Evolutionary conservation across 2,329 filamentous ascomycete species (phyloP).

Genomic region (Cordyceps militaris): DNA sequence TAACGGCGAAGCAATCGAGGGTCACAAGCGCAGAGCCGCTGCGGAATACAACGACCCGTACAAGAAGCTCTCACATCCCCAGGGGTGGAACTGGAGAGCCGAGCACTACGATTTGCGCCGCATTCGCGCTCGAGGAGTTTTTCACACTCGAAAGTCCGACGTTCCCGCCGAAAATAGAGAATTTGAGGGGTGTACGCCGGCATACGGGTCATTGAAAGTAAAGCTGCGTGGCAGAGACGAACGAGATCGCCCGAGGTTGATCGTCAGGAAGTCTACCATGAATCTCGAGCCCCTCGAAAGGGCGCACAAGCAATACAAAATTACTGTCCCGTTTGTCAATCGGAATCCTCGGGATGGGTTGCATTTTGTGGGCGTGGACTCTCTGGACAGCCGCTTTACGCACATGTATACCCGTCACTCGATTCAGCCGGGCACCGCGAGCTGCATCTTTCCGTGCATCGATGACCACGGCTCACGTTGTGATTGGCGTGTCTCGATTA

Average conservation of each 20-base stretch:
- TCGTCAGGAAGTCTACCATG: conserved; percentile 37
- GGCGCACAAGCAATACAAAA: conserved; percentile 40
- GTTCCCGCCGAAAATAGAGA: conserved; percentile 49
- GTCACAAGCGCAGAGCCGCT: conserved; percentile 33
- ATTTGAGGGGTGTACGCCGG: conserved; percentile 47
- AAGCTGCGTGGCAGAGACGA: conserved; percentile 35
- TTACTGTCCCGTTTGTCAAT: conserved; percentile 69
- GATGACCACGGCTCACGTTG: conserved; percentile 77
- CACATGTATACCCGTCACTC: conserved; percentile 87
- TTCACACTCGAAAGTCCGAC: conserved; percentile 45
- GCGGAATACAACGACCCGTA: conserved; percentile 58
- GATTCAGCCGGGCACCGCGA: conserved; percentile 69
- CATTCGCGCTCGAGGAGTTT: conserved; percentile 54
- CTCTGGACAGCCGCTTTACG: conserved; percentile 74
- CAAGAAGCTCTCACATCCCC: conserved; percentile 53
- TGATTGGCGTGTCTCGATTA: conserved; percentile 83
- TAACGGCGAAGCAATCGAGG: conserved; percentile 29
- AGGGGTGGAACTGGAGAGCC: conserved; percentile 55
- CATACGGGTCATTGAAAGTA: conserved; percentile 45
- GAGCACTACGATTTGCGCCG: conserved; percentile 70
- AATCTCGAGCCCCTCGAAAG: conserved; percentile 26
- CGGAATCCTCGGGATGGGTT: conserved; percentile 75
- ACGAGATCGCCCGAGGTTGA: conserved; percentile 33
- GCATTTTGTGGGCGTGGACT: conserved; percentile 82
- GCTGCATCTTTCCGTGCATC: conserved; percentile 86